Conservation (phyloP, 495 filamentous ascomycete species). For the Lophiotrema nucula region DNA sequence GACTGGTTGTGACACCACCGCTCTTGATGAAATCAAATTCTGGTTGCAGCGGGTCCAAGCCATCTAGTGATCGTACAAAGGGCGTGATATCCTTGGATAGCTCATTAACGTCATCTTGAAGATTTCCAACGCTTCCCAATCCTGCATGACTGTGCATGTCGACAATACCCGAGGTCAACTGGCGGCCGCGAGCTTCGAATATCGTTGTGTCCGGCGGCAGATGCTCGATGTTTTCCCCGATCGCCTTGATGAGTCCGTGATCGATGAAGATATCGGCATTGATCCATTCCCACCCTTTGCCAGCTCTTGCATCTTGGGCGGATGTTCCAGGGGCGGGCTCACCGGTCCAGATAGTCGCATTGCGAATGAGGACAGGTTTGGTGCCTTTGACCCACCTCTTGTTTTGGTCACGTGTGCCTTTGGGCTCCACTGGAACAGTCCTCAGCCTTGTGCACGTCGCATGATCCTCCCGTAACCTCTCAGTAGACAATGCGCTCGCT, state of each 20-base stretch:
- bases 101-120: conserved; percentile 52
- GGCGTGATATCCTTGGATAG: conserved; percentile 48
- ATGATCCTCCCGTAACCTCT: conserved; percentile 25
- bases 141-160: conserved; percentile 64
- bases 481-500: conserved; percentile 10
- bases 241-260: conserved; percentile 31
- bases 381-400: conserved; percentile 30
- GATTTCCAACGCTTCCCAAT: conserved; percentile 32
- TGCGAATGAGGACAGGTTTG: conserved; percentile 30
- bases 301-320: conserved; percentile 23
- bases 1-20: conserved; percentile 64
- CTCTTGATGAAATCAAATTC: conserved; percentile 62
- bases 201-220: conserved; percentile 33
- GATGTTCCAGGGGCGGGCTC: conserved; percentile 23
- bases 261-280: conserved; percentile 32
- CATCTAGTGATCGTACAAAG: conserved; percentile 59
- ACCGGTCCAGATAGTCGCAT: conserved; percentile 38
- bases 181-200: conserved; percentile 56
- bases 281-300: conserved; percentile 34
- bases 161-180: conserved; percentile 61
- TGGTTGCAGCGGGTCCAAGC: conserved; percentile 53
- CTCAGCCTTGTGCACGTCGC: conserved; percentile 27
- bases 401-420: conserved; percentile 25
- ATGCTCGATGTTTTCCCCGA: conserved; percentile 10
- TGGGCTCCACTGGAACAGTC: conserved; percentile 14